phyloP scores from a whole-genome alignment of 2,329 filamentous ascomycete species.

The Aaosphaeria arxii region DNA sequence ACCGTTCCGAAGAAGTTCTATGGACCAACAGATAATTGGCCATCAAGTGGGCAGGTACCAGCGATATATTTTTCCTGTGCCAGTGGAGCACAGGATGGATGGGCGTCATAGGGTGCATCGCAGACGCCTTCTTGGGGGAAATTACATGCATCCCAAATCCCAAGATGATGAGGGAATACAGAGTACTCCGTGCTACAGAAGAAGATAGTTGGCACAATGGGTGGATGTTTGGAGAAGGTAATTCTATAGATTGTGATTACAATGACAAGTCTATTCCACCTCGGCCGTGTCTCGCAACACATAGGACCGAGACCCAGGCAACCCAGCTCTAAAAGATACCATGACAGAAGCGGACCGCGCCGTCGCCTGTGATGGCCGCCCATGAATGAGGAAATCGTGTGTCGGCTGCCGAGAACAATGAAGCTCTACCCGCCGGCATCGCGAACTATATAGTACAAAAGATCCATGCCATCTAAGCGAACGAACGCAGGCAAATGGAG shows the following conservation, averaged over 20 bases:
- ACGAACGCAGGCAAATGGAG: slow-evolving; percentile 31
- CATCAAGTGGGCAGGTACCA: no score
- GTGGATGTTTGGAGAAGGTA: slow-evolving; percentile 6
- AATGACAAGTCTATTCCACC: slow-evolving; percentile 26
- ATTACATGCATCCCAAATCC: no score
- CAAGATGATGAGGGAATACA: no score
- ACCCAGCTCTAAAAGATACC: slow-evolving; percentile 18
- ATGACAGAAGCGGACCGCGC: slow-evolving; percentile 18
- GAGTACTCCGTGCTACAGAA: no score
- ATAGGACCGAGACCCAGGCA: slow-evolving; percentile 28
- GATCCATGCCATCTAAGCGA: slow-evolving; percentile 23
- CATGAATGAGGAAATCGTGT: no score
- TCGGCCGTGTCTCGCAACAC: slow-evolving; percentile 32
- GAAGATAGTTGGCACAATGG: no score
- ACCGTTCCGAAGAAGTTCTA: no score
- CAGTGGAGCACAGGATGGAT: no score
- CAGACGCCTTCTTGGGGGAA: no score
- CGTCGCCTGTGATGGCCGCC: slow-evolving; percentile 23
- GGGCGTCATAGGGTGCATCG: no score
- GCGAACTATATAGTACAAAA: slow-evolving; percentile 33
- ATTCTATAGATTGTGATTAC: slow-evolving; percentile 33
- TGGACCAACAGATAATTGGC: no score
- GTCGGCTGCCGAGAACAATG: not conserved
- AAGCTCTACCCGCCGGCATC: slow-evolving; percentile 22
- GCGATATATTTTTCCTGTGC: no score